phyloP scores from a whole-genome alignment of 2,329 filamentous ascomycete species.

The Fusarium pseudoanthophilum region DNA sequence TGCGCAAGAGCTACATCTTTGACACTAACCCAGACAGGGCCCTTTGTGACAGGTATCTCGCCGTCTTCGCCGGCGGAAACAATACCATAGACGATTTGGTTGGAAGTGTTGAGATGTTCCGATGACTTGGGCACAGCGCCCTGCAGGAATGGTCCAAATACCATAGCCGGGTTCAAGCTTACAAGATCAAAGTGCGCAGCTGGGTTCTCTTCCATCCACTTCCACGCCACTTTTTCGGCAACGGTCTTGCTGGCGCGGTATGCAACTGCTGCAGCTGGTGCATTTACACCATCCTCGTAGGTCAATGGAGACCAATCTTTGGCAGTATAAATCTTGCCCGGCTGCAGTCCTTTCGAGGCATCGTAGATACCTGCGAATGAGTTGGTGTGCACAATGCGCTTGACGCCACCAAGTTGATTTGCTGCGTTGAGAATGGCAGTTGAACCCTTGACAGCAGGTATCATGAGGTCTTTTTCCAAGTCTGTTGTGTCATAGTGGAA shows the following conservation, averaged over 20 bases:
- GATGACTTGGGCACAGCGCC: neutral
- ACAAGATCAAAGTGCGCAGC: neutral
- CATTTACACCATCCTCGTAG: neutral
- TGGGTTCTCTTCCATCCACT: constrained; percentile 4
- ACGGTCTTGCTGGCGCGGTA: constrained; percentile 7
- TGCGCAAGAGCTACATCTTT: constrained; percentile 7
- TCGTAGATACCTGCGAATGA: constrained; percentile 17
- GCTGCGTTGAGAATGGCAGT: constrained; percentile 8
- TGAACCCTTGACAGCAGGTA: constrained; percentile 3
- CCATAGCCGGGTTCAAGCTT: constrained; percentile 9
- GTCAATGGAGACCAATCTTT: constrained; percentile 11
- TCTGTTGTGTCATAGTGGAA: constrained; percentile 4
- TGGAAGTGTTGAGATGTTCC: constrained; percentile 11
- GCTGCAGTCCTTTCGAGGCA: neutral
- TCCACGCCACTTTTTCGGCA: constrained; percentile 9
- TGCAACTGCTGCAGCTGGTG: neutral
- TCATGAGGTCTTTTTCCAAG: constrained; percentile 7
- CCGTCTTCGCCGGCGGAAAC: neutral
- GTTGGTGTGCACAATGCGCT: constrained; percentile 8
- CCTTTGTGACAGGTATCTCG: neutral
- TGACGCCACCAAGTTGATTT: neutral
- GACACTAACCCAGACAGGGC: constrained; percentile 8
- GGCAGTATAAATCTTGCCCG: neutral
- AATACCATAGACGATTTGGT: neutral
- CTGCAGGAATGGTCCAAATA: constrained; percentile 1